phyloP scores from a whole-genome alignment of 73 alveolate genomes.

The Uronychia setigera region DNA sequence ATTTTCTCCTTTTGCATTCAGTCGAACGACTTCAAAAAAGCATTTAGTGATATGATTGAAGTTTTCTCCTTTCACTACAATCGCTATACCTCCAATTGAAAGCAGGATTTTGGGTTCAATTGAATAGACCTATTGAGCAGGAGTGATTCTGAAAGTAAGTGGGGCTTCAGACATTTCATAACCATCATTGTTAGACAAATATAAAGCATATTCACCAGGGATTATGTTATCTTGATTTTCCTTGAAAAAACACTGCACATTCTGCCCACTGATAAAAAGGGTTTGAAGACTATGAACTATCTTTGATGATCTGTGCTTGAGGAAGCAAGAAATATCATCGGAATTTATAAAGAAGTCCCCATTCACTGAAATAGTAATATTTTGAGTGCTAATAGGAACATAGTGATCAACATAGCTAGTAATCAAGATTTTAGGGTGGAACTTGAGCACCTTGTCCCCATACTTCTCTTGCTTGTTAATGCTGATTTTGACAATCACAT shows the following conservation, averaged over 20 bases:
- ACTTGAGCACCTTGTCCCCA: background rate
- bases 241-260: background rate
- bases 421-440: background rate
- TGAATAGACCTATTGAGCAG: slow-evolving; percentile 6
- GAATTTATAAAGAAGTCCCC: background rate
- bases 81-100: background rate
- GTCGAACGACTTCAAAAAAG: slow-evolving; percentile 26
- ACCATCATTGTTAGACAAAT: background rate
- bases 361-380: background rate
- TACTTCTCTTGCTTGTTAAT: background rate
- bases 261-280: background rate
- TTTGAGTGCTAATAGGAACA: background rate
- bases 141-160: background rate
- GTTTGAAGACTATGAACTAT: background rate
- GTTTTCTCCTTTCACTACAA: slow-evolving; percentile 29
- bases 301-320: background rate
- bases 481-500: slow-evolving; percentile 1
- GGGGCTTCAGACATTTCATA: background rate
- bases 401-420: background rate
- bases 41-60: slow-evolving; percentile 6
- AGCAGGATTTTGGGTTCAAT: slow-evolving; percentile 43
- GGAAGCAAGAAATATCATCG: background rate
- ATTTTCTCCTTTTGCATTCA: background rate
- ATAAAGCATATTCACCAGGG: background rate
- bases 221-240: background rate